These are phyloP conservation scores for Dioscorea cayenensis DNA, from an alignment of 116 monocot species.

Conservation along the genomic window DNA sequence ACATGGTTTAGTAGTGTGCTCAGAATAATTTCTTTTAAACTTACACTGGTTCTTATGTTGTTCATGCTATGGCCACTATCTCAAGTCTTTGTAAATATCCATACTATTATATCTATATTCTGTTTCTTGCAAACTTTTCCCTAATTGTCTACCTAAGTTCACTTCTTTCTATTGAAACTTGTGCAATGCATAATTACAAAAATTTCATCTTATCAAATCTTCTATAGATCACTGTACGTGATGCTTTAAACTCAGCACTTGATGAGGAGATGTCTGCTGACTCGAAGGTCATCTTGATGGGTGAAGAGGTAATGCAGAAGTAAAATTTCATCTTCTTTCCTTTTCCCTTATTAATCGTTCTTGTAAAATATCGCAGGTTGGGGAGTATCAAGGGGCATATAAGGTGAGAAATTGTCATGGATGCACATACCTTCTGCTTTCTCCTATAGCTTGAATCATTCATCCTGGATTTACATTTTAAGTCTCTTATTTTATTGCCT, in stretches of 20 bases:
- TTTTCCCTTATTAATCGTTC: slow-evolving; percentile 1
- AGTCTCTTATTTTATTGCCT: background rate
- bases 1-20: no score
- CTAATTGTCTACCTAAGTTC: no score
- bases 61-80: no score
- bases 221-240: slow-evolving; percentile 76
- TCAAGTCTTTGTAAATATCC: no score
- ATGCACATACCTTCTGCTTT: background rate
- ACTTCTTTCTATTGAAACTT: background rate
- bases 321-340: background rate
- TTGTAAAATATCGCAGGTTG: slow-evolving; percentile 53
- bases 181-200: background rate
- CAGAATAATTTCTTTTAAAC: no score
- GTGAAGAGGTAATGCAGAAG: slow-evolving; percentile 76
- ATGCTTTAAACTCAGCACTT: slow-evolving; percentile 83
- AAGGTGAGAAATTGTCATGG: slow-evolving; percentile 46
- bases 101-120: no score
- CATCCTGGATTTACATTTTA: background rate
- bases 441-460: background rate
- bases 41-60: no score
- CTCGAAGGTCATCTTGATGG: slow-evolving; percentile 84
- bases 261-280: slow-evolving; percentile 99
- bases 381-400: slow-evolving; percentile 96
- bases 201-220: background rate
- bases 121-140: no score